Conservation (phyloP, 2,329 filamentous ascomycete genomes). For the Phialophora macrospora region DNA sequence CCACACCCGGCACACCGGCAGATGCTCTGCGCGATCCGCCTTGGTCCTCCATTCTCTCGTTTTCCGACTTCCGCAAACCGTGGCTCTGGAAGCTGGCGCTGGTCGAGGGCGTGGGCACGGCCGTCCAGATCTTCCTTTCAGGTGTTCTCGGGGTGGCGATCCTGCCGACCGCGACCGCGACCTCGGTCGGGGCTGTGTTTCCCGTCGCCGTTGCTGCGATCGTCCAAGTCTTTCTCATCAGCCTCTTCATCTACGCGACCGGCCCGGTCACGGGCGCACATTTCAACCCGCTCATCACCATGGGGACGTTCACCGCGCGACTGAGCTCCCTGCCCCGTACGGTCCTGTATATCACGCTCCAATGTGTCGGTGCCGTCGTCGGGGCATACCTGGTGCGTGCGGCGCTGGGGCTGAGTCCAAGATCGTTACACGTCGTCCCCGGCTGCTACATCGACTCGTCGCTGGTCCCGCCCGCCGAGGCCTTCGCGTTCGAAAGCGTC, state of each 20-base stretch:
- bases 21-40: slow-evolving; percentile 7
- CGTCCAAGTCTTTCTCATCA: slow-evolving; percentile 43
- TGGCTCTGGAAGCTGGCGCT: slow-evolving; percentile 32
- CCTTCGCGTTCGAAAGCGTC: slow-evolving; percentile 57
- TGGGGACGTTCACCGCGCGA: slow-evolving; percentile 58
- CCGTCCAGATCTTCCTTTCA: slow-evolving; percentile 20
- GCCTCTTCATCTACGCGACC: slow-evolving; percentile 56
- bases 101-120: slow-evolving; percentile 48
- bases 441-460: slow-evolving; percentile 46
- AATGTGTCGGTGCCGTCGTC: slow-evolving; percentile 52
- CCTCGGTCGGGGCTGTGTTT: slow-evolving; percentile 5
- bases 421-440: slow-evolving; percentile 45
- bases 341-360: slow-evolving; percentile 54
- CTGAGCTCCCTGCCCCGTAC: slow-evolving; percentile 56
- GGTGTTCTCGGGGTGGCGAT: slow-evolving; percentile 1
- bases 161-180: slow-evolving; percentile 6
- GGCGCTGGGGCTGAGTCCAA: slow-evolving; percentile 38
- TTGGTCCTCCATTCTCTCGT: slow-evolving; percentile 7
- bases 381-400: slow-evolving; percentile 52
- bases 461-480: slow-evolving; percentile 46
- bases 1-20: slow-evolving; percentile 2
- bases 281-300: slow-evolving; percentile 59
- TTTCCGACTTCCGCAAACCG: slow-evolving; percentile 3
- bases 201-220: slow-evolving; percentile 1
- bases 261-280: slow-evolving; percentile 57